Base-by-base conservation (phyloP, 495 filamentous ascomycete species). In the Aspergillus nidulans region DNA sequence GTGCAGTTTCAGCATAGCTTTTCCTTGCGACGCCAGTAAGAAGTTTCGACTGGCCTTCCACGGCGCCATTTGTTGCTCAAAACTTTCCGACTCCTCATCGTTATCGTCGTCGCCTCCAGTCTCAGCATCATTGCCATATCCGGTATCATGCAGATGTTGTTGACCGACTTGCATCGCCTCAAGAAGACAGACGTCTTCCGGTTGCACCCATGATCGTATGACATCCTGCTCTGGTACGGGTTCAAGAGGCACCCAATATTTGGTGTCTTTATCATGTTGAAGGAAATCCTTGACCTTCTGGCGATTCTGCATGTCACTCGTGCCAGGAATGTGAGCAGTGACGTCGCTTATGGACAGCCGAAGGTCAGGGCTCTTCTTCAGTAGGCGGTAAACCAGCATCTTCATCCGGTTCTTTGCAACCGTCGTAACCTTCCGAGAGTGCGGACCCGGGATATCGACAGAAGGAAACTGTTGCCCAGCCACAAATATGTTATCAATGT, bases 201-300 rank as follows among this genome's bases (percentile, higher is more conserved):
- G 95, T 53, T 91, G 90, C 44, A 99, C 87, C 86, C 92, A 90
- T 15, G 81, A 71, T 24, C 91, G 83, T 40, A 97, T 87, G 1
- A 81, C 82, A 26, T 86, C 74, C 59, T 89, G 86, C 45, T 92
- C 89, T 19, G 91, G 89, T 43, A 89, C 72, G 0, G 79, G 73
- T 58, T 97, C 89, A 1, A 84, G 79, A 40, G 95, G 87, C 25
- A 85, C 81, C 95, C 94, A 97, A 21, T 89, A 84, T 54, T 89
- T 89, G 41, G 80, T 81, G 10, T 88, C 85, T 67, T 91, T 94
- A 60, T 90, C 83, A 62, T 96, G 96, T 10, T 79, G 72, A 50
- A 99, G 85, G 68, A 97, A 97, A 63, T 99, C 94, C 62, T 96
- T 94, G 73, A 99, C 85, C 65, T 97, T 97, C 62, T 92, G 89